A percentile compares a stretch with the other conserved stretches of the same genome.
These are phyloP conservation scores for Elongisporangium anandrum DNA, from an alignment of 352 stramenopile species.

Conservation along the genomic window DNA sequence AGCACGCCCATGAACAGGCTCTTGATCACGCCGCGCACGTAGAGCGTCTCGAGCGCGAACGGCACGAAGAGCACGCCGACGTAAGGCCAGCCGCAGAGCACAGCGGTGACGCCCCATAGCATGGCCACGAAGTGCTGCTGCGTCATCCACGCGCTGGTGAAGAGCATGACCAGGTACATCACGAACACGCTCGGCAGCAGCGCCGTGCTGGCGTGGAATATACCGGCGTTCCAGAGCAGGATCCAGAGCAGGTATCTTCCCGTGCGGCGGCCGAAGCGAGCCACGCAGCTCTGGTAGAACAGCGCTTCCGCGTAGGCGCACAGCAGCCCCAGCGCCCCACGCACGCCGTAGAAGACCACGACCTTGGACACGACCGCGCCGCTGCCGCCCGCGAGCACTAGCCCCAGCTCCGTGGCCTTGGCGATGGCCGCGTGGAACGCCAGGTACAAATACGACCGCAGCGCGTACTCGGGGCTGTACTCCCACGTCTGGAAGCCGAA, in stretches of 20 bases:
- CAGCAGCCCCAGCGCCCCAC: constrained; percentile 66
- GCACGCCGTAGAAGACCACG: constrained; percentile 90
- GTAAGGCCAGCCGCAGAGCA: constrained; percentile 97
- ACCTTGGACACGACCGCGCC: constrained; percentile 44
- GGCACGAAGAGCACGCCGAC: constrained; percentile 95
- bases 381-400: constrained; percentile 21
- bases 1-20: constrained; percentile 37
- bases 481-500: constrained; percentile 91
- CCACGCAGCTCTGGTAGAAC: constrained; percentile 75
- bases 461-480: constrained; percentile 90
- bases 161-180: constrained; percentile 85
- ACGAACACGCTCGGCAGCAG: constrained; percentile 92
- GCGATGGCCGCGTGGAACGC: constrained; percentile 45
- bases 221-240: constrained; percentile 86
- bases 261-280: constrained; percentile 56
- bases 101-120: constrained; percentile 85
- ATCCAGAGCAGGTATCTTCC: constrained; percentile 67
- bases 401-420: constrained; percentile 30
- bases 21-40: constrained; percentile 40
- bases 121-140: constrained; percentile 68
- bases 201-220: constrained; percentile 91
- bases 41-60: constrained; percentile 84
- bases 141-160: constrained; percentile 77
- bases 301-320: constrained; percentile 82
- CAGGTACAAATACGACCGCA: constrained; percentile 96